Evolutionary conservation across 2,329 filamentous ascomycete genomes (phyloP).

Genomic region (Calonectria henricotiae): DNA sequence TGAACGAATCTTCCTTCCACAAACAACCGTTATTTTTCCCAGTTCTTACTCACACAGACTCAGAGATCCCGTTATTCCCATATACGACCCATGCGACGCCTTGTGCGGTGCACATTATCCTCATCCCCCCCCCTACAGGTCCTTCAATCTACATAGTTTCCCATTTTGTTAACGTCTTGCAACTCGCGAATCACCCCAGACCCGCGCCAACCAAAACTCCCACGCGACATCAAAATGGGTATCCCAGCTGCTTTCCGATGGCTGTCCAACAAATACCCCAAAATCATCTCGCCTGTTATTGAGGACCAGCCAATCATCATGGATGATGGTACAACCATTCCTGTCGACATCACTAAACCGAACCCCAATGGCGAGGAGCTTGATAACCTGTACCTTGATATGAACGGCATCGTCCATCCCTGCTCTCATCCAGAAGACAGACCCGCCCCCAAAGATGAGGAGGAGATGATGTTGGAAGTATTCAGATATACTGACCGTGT

Average conservation of each 20-base stretch:
- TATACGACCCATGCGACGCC: slow-evolving; percentile 34
- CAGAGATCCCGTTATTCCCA: background rate
- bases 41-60: background rate
- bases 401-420: slow-evolving; percentile 99
- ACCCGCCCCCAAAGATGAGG: slow-evolving; percentile 91
- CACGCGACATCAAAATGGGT: slow-evolving; percentile 77
- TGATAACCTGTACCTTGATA: slow-evolving; percentile 97
- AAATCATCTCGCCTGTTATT: slow-evolving; percentile 93
- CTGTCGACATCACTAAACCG: slow-evolving; percentile 85
- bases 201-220: slow-evolving; percentile 24
- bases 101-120: background rate
- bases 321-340: slow-evolving; percentile 85
- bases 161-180: slow-evolving; percentile 10
- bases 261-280: slow-evolving; percentile 97
- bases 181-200: slow-evolving; percentile 35
- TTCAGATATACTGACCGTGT: slow-evolving; percentile 99
- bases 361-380: slow-evolving; percentile 99
- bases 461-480: slow-evolving; percentile 99
- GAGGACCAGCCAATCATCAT: slow-evolving; percentile 88
- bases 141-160: slow-evolving; percentile 28
- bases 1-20: slow-evolving; percentile 9
- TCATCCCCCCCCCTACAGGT: slow-evolving; percentile 6
- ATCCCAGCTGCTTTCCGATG: slow-evolving; percentile 96
- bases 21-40: background rate
- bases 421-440: slow-evolving; percentile 97